phyloP scores from a whole-genome alignment of 2,329 filamentous ascomycete genomes.

The Rhynchosporium secalis region DNA sequence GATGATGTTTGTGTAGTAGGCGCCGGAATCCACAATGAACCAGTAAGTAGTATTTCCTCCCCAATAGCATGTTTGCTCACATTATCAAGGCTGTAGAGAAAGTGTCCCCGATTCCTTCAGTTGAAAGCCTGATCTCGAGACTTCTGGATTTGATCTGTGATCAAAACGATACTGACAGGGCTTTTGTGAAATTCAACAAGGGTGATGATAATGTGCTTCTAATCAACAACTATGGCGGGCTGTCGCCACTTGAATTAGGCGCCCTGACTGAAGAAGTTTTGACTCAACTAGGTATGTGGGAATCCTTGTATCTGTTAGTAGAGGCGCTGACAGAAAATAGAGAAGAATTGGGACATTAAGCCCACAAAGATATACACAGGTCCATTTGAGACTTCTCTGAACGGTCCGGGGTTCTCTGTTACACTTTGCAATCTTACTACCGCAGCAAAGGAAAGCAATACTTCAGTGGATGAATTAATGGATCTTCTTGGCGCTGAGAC shows the following conservation, averaged over 20 bases:
- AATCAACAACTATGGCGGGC: conserved; percentile 60
- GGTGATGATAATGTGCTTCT: conserved; percentile 51
- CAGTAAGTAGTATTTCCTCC: conserved; percentile 42
- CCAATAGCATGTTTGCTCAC: conserved; percentile 9
- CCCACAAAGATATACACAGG: conserved; percentile 50
- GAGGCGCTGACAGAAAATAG: conserved; percentile 16
- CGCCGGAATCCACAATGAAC: conserved; percentile 68
- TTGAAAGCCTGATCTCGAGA: conserved; percentile 49
- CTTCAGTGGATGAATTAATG: conserved; percentile 43
- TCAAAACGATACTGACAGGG: conserved; percentile 48
- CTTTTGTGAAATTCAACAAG: conserved; percentile 49
- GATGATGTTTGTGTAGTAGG: conserved; percentile 60
- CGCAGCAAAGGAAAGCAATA: conserved; percentile 36
- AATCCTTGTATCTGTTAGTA: background rate
- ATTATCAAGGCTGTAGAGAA: conserved; percentile 41
- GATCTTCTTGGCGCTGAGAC: conserved; percentile 51
- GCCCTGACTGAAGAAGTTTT: conserved; percentile 48
- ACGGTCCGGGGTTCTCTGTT: conserved; percentile 57
- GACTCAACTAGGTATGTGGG: conserved; percentile 41
- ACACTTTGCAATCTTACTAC: conserved; percentile 52
- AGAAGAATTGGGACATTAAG: conserved; percentile 49
- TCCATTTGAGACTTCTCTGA: conserved; percentile 53
- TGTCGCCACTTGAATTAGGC: conserved; percentile 58
- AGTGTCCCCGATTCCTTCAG: conserved; percentile 51
- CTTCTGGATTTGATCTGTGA: conserved; percentile 50